A percentile compares a stretch with the other conserved stretches of the same genome.
These are phyloP conservation scores for Aleurites moluccanus DNA, from an alignment of 441 rosid genomes.

Conservation along the genomic window DNA sequence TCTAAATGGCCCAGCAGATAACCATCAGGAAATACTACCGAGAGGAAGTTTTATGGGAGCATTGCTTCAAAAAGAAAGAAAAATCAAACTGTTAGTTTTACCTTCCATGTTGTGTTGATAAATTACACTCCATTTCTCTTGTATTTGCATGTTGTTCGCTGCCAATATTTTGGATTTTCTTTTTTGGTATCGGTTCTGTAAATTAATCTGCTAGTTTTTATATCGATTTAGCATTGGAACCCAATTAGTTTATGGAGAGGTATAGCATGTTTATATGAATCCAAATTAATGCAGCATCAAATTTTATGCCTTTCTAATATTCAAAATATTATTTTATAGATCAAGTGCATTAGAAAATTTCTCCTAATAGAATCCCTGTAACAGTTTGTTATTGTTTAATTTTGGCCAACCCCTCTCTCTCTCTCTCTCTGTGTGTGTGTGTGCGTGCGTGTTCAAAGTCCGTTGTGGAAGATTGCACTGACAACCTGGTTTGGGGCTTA, in stretches of 20 bases:
- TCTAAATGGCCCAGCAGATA: conserved; percentile 10
- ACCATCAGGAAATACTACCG: background rate
- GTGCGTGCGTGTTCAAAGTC: too few relatives aligned
- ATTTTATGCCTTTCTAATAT: background rate
- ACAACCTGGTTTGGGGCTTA: too few relatives aligned
- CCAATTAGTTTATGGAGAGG: conserved; percentile 10
- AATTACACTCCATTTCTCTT: conserved; percentile 7
- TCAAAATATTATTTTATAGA: too few relatives aligned
- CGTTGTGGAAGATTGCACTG: background rate
- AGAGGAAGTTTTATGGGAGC: background rate
- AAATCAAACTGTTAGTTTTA: conserved; percentile 20
- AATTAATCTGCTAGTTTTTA: conserved; percentile 15
- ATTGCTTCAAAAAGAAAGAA: conserved; percentile 6
- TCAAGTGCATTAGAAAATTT: too few relatives aligned
- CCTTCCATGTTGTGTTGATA: conserved; percentile 17
- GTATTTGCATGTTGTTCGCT: conserved; percentile 21
- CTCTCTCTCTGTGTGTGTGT: background rate
- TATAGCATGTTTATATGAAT: conserved; percentile 4
- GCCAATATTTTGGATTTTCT: background rate
- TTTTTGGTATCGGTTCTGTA: conserved; percentile 18
- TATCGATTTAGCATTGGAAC: conserved; percentile 8
- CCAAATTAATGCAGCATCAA: background rate
- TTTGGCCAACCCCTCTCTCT: background rate
- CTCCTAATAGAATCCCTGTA: too few relatives aligned
- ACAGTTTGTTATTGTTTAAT: too few relatives aligned